phyloP scores from a whole-genome alignment of 2,329 filamentous ascomycete genomes.

The Phaeomoniella chlamydospora region DNA sequence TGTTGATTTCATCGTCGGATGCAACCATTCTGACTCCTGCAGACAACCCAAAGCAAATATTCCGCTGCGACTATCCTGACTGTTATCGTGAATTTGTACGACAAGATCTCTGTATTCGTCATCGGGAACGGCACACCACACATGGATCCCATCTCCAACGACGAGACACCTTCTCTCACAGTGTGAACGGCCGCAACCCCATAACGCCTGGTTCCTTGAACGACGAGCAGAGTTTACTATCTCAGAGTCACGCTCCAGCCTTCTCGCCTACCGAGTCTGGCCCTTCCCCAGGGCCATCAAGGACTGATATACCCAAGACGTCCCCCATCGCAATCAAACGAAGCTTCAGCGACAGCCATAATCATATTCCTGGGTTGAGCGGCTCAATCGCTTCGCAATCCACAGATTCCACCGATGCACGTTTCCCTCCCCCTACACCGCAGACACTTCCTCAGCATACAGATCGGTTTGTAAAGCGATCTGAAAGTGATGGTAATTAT shows the following conservation, averaged over 20 bases:
- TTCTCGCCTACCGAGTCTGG: not conserved
- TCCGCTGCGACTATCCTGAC: conserved; percentile 81
- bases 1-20: too few species aligned
- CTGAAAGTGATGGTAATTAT: conserved; percentile 14
- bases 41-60: conserved; percentile 92
- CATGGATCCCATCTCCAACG: conserved; percentile 36
- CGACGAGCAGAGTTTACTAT: not conserved
- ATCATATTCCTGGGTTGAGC: not conserved
- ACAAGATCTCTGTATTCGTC: conserved; percentile 78
- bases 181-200: conserved; percentile 12
- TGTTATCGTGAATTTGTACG: conserved; percentile 85
- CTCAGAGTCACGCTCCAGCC: not conserved
- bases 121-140: conserved; percentile 66
- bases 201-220: conserved; percentile 18
- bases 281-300: not conserved
- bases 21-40: not conserved
- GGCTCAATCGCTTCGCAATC: conserved; percentile 12
- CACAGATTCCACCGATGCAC: conserved; percentile 16
- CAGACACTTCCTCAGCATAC: conserved; percentile 11
- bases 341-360: conserved; percentile 1
- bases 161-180: conserved; percentile 28
- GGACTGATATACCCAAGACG: not conserved
- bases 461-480: conserved; percentile 13
- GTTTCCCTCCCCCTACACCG: conserved; percentile 14
- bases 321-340: conserved; percentile 1